These are phyloP conservation scores for Malassezia psittaci DNA, from an alignment of 1,284 basidiomycete genomes.

Conservation along the genomic window DNA sequence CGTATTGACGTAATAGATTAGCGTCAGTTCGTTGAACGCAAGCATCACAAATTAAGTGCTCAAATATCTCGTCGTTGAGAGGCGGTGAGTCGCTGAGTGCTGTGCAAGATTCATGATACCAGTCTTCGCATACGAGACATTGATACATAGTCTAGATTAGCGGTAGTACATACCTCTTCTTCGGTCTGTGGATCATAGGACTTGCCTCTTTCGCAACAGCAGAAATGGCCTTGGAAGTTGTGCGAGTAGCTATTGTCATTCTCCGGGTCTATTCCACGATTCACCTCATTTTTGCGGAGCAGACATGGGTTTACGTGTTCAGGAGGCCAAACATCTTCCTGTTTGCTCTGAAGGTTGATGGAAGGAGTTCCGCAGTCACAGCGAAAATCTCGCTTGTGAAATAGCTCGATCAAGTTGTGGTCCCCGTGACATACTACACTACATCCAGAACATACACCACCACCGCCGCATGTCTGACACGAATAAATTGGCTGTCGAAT, in stretches of 20 bases:
- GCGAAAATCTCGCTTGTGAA: conserved; percentile 43
- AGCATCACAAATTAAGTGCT: conserved; percentile 38
- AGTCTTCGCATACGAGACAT: conserved; percentile 49
- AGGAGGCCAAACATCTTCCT: conserved; percentile 17
- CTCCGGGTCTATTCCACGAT: conserved; percentile 23
- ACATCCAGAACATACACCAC: conserved; percentile 49
- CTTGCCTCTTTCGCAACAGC: conserved; percentile 45
- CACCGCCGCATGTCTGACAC: conserved; percentile 43
- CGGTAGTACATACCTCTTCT: conserved; percentile 26
- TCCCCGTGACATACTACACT: conserved; percentile 48
- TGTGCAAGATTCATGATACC: conserved; percentile 48
- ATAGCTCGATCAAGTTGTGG: conserved; percentile 46
- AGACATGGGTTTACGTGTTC: conserved; percentile 23
- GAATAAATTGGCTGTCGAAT: conserved; percentile 48
- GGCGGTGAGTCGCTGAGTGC: conserved; percentile 20
- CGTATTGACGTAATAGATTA: conserved; percentile 25
- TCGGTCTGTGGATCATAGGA: conserved; percentile 49
- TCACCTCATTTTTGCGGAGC: conserved; percentile 19
- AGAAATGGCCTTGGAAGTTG: conserved; percentile 49
- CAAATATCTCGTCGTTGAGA: conserved; percentile 35
- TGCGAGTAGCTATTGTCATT: conserved; percentile 45
- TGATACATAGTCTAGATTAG: conserved; percentile 45
- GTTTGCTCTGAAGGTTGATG: conserved; percentile 15
- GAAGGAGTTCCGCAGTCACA: conserved; percentile 45
- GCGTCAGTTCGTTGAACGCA: conserved; percentile 29